These are phyloP conservation scores for Solioccasus polychromus DNA, from an alignment of 768 basidiomycete genomes.

Conservation along the genomic window DNA sequence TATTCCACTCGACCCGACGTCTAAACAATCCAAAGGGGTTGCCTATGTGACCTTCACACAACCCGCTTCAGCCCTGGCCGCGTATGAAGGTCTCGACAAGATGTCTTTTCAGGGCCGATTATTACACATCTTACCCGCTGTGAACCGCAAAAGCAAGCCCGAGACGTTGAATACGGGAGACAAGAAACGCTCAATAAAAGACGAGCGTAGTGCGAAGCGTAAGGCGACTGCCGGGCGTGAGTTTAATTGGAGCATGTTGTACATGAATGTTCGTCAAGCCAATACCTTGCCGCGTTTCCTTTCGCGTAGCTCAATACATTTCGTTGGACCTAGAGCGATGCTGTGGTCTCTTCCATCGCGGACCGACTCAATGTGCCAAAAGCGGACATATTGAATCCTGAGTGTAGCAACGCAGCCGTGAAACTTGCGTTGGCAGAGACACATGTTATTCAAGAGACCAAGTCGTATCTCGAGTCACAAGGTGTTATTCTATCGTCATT, in stretches of 20 bases:
- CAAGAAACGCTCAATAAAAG: constrained; percentile 57
- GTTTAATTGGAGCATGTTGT: constrained; percentile 92
- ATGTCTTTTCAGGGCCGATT: constrained; percentile 89
- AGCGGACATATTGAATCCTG: constrained; percentile 83
- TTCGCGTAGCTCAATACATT: constrained; percentile 21
- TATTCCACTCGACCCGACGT: constrained; percentile 47
- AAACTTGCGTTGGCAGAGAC: constrained; percentile 97
- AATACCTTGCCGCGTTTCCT: constrained; percentile 15
- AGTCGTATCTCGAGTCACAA: constrained; percentile 79
- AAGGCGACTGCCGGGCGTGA: constrained; percentile 71
- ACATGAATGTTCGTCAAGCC: constrained; percentile 85
- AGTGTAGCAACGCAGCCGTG: constrained; percentile 79
- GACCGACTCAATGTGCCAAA: constrained; percentile 86
- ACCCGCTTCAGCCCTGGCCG: constrained; percentile 53
- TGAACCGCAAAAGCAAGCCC: constrained; percentile 55
- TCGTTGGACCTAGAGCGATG: constrained; percentile 68
- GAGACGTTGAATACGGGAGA: constrained; percentile 38
- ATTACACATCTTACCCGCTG: constrained; percentile 84
- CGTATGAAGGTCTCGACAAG: constrained; percentile 77
- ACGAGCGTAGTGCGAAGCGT: constrained; percentile 53
- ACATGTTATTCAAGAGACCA: constrained; percentile 93
- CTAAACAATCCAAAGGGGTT: constrained; percentile 54
- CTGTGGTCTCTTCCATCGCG: constrained; percentile 87
- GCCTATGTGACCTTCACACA: constrained; percentile 56
- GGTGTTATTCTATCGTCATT: constrained; percentile 66